Evolutionary conservation across 2,329 filamentous ascomycete genomes (phyloP), one percentile per base, ranked within the genome.

Genomic region (Claviceps citrina): DNA sequence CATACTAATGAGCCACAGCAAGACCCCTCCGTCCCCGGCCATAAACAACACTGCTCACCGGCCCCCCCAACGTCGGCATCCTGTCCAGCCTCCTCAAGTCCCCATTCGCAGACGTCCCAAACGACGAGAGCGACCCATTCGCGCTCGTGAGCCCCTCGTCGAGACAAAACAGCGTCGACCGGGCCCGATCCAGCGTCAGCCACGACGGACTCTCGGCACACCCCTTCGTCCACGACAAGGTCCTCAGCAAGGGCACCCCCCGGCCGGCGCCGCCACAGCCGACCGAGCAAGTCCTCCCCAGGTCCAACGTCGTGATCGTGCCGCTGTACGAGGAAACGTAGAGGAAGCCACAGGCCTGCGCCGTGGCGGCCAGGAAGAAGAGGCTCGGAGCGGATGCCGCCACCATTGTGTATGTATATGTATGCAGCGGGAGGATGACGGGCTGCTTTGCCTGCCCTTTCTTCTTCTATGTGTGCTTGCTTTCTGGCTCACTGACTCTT

Each of bases 181-280:
- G 63, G 34, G 59, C 50, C 42, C 62, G 54, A 51, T 76, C 69
- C 16, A 76, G 62, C 16, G 71, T 70, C 42, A 81, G 58, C 75
- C 76, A 81, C 9, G 73, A 70, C 5, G 76, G 70, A 44, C 66
- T 69, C 2, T 61, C 55, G 8, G 63, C 69, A 54, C 75, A 79
- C 26, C 58, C 60, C 38, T 60, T 62, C 18, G 61, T 63, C 3
- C 56, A 55, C 38, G 63, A 62, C 15, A 68, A 54, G 16, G 56
- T 51, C 47, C 60, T 55, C 43, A 77, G 63, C 41, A 42, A 50
- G 50, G 36, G 36, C 30, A 38, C 43, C 13, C 15, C 25, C 1
- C 13, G 6, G 13, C 5, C 16, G 7, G n/a, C 30, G 25, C 15
- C 36, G 5, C 37, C 16, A 22, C 15, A 30, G 28, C n/a, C 28